Conservation (phyloP, 23 red algal genomes). For the Gracilaria domingensis region DNA sequence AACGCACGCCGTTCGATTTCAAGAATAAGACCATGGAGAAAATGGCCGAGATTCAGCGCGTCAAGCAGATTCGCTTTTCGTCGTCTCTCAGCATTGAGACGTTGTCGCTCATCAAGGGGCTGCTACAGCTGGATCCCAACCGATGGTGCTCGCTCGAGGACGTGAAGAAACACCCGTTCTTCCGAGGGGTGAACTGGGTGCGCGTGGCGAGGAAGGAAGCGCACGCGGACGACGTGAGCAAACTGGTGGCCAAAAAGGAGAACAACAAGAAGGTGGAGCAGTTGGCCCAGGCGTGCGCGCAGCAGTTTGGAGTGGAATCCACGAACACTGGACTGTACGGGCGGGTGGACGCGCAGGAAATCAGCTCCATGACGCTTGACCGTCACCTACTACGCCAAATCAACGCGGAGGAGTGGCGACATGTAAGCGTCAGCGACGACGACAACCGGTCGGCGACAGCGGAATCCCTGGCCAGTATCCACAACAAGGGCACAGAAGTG, state of each 20-base stretch:
- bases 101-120: slow-evolving; percentile 73
- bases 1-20: slow-evolving; percentile 91
- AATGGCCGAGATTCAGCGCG: slow-evolving; percentile 79
- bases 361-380: too few relatives aligned
- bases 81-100: slow-evolving; percentile 76
- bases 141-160: too few relatives aligned
- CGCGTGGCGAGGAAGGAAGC: slow-evolving; percentile 59
- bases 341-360: slow-evolving; percentile 36
- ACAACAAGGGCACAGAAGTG: slow-evolving; percentile 50
- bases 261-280: slow-evolving; percentile 33
- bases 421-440: slow-evolving; percentile 75
- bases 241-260: slow-evolving; percentile 41
- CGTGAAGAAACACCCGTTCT: slow-evolving; percentile 95
- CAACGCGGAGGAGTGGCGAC: slow-evolving; percentile 78
- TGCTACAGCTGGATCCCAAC: slow-evolving; percentile 84
- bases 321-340: neutral
- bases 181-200: slow-evolving; percentile 87
- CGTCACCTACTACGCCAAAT: too few relatives aligned
- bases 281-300: slow-evolving; percentile 31
- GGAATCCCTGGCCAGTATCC: slow-evolving; percentile 41
- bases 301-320: slow-evolving; percentile 31
- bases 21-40: slow-evolving; percentile 66
- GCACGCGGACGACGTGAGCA: slow-evolving; percentile 50
- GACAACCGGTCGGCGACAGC: slow-evolving; percentile 52
- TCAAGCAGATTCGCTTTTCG: slow-evolving; percentile 62